phyloP scores from a whole-genome alignment of 129 eudicot species.

The Flaveria brownii region DNA sequence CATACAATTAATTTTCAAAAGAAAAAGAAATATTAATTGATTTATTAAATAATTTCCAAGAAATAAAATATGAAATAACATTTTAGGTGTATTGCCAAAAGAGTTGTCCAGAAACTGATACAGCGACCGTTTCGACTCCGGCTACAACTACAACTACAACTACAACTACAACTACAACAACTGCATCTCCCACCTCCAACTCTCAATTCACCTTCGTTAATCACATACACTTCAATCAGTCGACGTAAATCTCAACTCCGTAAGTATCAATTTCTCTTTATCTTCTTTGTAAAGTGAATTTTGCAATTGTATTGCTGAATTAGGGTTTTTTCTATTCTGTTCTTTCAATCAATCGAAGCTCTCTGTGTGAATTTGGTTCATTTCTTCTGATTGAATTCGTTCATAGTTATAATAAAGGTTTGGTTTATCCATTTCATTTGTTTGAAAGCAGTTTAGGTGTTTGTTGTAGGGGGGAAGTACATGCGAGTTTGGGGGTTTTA shows the following conservation, averaged over 20 bases:
- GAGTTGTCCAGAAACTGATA: not conserved
- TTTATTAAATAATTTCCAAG: no score
- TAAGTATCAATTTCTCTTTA: slow-evolving; percentile 18
- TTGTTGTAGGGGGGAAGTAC: slow-evolving; percentile 2
- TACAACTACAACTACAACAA: slow-evolving; percentile 9
- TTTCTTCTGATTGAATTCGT: not conserved
- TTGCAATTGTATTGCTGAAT: slow-evolving; percentile 12
- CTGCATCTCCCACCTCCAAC: not conserved
- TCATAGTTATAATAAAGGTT: not conserved
- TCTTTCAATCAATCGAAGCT: not conserved
- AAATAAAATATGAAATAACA: not conserved
- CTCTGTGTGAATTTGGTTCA: not conserved
- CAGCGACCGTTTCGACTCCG: slow-evolving; percentile 43
- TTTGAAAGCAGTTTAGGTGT: slow-evolving; percentile 1
- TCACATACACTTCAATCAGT: slow-evolving; percentile 16
- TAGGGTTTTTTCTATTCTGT: slow-evolving; percentile 25
- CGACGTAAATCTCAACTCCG: slow-evolving; percentile 16
- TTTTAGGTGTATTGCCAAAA: not conserved
- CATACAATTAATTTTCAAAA: no score
- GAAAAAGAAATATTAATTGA: no score
- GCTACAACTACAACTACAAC: not conserved
- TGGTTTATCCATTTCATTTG: slow-evolving; percentile 10
- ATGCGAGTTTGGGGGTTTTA: slow-evolving; percentile 17
- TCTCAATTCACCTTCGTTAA: not conserved
- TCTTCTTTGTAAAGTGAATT: not conserved